Percentiles rank a stretch among this genome's conserved stretches.
phyloP scores from a whole-genome alignment of 306 rosid genomes.

The Arachis hypogaea region DNA sequence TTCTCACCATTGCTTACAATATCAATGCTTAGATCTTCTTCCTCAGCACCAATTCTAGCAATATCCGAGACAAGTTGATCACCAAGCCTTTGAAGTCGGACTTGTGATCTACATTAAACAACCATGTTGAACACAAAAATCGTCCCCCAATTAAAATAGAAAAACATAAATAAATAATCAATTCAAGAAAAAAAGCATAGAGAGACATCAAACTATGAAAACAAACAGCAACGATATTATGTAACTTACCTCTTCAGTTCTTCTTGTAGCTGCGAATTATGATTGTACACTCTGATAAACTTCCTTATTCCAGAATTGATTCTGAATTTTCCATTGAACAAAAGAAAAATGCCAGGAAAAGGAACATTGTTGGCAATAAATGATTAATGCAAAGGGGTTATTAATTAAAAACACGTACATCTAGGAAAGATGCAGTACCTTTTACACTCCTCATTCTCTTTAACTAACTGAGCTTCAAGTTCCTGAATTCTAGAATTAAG shows the following conservation, averaged over 20 bases:
- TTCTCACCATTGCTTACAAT: constrained; percentile 79
- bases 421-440: constrained; percentile 49
- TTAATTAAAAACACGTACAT: constrained; percentile 20
- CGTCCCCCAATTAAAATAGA: neutral
- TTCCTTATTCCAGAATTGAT: constrained; percentile 74
- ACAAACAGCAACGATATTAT: constrained; percentile 3
- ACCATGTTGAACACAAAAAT: constrained; percentile 34
- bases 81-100: constrained; percentile 74
- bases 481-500: constrained; percentile 89
- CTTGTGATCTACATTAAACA: constrained; percentile 68
- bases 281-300: constrained; percentile 70
- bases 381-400: constrained; percentile 19
- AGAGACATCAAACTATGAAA: constrained; percentile 4
- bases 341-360: constrained; percentile 30
- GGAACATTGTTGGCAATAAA: constrained; percentile 34
- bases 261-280: constrained; percentile 66
- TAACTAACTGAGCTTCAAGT: constrained; percentile 73
- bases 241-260: constrained; percentile 71
- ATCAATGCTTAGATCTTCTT: constrained; percentile 83
- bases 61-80: constrained; percentile 78
- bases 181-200: constrained; percentile 32
- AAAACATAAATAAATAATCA: neutral
- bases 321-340: constrained; percentile 57
- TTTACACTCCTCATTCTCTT: constrained; percentile 78
- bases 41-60: constrained; percentile 60